Evolutionary conservation across 2,329 filamentous ascomycete genomes (phyloP).

Genomic region (Magnaporthiopsis incrustans): DNA sequence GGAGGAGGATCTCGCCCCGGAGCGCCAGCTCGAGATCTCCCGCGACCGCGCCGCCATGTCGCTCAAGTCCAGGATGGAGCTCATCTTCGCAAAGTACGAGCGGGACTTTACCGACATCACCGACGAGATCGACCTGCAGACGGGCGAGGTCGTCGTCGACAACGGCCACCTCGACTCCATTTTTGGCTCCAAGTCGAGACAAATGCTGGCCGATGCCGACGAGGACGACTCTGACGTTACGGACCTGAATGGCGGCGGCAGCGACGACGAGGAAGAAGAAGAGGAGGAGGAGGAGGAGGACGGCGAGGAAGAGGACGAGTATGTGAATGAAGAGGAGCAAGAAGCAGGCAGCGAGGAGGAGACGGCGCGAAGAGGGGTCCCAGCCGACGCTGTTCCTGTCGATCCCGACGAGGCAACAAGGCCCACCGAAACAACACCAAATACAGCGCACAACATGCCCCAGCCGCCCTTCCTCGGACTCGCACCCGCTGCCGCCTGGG

Average conservation of each 20-base stretch:
- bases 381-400: not conserved
- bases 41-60: slow-evolving; percentile 60
- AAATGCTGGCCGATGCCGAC: not conserved
- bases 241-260: slow-evolving; percentile 6
- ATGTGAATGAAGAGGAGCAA: slow-evolving; percentile 12
- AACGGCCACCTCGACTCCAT: slow-evolving; percentile 71
- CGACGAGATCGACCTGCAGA: slow-evolving; percentile 82
- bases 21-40: slow-evolving; percentile 50
- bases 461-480: not conserved
- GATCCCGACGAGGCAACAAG: not conserved
- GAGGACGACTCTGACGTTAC: slow-evolving; percentile 1
- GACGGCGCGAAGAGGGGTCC: not conserved
- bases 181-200: not conserved
- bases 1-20: slow-evolving; percentile 40
- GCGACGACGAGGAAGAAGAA: slow-evolving; percentile 18
- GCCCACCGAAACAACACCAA: not conserved
- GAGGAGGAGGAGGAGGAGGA: slow-evolving; percentile 15
- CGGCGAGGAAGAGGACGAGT: slow-evolving; percentile 16
- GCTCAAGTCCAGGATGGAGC: slow-evolving; percentile 77
- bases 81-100: slow-evolving; percentile 83
- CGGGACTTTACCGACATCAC: slow-evolving; percentile 75
- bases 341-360: not conserved
- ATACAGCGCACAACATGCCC: not conserved
- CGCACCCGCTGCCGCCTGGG: not conserved
- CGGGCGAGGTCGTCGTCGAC: slow-evolving; percentile 76